Percentiles rank a stretch among this genome's conserved stretches.
Conservation (phyloP, 163 green algal genomes). For the Scenedesmus sp. region DNA sequence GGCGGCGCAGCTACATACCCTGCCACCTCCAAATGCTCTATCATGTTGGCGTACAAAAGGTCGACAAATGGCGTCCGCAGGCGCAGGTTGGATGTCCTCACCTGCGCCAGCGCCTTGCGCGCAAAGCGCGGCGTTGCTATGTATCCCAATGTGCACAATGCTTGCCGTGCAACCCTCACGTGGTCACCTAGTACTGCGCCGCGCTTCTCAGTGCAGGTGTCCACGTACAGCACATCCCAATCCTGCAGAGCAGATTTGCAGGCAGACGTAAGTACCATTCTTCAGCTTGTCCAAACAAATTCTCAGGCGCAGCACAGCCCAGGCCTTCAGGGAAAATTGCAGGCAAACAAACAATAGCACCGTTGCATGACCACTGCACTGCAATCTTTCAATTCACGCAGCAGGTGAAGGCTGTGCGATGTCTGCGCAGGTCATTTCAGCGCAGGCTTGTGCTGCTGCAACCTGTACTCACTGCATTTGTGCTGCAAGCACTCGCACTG, state of each 20-base stretch:
- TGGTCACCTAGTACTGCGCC: not conserved
- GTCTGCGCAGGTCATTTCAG: too few species aligned
- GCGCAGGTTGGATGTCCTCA: not conserved
- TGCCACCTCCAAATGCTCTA: not conserved
- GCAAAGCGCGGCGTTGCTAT: not conserved
- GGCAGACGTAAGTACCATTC: not conserved
- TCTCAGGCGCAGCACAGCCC: too few species aligned
- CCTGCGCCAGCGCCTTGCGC: not conserved
- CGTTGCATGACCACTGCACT: too few species aligned
- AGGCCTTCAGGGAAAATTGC: too few species aligned
- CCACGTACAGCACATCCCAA: not conserved
- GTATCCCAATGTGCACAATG: not conserved
- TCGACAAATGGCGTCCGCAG: not conserved
- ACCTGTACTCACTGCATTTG: too few species aligned
- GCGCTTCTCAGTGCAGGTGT: not conserved
- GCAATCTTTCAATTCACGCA: too few species aligned
- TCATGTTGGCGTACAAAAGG: not conserved
- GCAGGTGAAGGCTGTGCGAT: too few species aligned
- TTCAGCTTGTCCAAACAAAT: too few species aligned
- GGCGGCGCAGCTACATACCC: not conserved
- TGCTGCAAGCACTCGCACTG: too few species aligned
- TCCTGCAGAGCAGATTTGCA: not conserved
- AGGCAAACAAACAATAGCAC: too few species aligned
- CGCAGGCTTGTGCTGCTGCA: too few species aligned
- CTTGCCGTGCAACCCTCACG: not conserved